A percentile compares a stretch with the other conserved stretches of the same genome.
These are phyloP conservation scores for Flaveria ramosissima DNA, from an alignment of 129 eudicot species.

Conservation along the genomic window DNA sequence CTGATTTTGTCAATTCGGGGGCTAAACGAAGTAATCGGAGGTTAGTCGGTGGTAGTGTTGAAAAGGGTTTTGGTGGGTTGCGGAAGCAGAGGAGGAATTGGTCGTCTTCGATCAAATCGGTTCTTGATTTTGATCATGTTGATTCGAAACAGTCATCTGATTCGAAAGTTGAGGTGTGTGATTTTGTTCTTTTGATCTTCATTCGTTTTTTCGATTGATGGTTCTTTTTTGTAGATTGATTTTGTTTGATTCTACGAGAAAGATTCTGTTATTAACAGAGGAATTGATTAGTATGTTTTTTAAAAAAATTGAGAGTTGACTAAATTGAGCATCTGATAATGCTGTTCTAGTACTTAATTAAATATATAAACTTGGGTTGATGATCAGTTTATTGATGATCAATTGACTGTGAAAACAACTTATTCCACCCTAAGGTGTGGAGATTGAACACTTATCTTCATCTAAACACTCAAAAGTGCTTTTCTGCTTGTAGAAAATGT, in stretches of 20 bases:
- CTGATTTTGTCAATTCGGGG: constrained; percentile 63
- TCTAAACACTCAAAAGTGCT: background rate
- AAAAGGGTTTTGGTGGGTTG: constrained; percentile 23
- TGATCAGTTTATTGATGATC: background rate
- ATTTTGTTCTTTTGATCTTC: background rate
- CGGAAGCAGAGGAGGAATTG: constrained; percentile 30
- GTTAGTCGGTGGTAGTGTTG: constrained; percentile 32
- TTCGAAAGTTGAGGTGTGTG: constrained; percentile 55
- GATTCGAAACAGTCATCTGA: constrained; percentile 31
- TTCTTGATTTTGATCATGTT: constrained; percentile 59
- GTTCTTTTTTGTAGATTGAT: background rate
- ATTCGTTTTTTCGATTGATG: background rate
- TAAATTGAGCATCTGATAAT: background rate
- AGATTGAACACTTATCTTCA: background rate
- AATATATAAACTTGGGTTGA: too few species aligned
- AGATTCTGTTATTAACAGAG: background rate
- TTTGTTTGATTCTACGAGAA: background rate
- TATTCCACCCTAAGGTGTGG: background rate
- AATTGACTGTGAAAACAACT: background rate
- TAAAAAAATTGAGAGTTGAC: constrained; percentile 1
- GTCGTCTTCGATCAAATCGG: constrained; percentile 53
- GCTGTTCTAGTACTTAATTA: background rate
- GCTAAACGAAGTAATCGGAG: constrained; percentile 43
- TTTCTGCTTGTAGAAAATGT: background rate
- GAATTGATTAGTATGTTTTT: background rate